These are phyloP conservation scores for Pleurotus citrinopileatus DNA, from an alignment of 768 basidiomycete genomes.

Conservation along the genomic window DNA sequence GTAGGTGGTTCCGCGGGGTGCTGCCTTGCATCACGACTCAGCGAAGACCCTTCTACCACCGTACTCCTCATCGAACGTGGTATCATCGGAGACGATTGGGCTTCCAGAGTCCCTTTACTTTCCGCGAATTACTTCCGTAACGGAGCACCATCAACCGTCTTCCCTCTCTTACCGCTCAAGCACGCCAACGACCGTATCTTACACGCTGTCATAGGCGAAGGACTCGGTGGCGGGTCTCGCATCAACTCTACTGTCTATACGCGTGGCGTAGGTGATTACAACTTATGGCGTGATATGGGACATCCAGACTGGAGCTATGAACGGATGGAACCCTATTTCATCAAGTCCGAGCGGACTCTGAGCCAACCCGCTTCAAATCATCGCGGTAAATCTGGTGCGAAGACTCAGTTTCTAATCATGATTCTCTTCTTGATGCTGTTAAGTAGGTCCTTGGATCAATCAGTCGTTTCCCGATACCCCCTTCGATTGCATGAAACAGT, in stretches of 20 bases:
- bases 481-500: not conserved
- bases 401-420: not conserved
- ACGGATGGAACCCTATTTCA: not conserved
- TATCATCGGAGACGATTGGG: not conserved
- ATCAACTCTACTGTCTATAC: not conserved
- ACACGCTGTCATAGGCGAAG: not conserved
- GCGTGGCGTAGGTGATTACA: not conserved
- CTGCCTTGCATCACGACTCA: slow-evolving; percentile 12
- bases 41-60: slow-evolving; percentile 11
- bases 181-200: not conserved
- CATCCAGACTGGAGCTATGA: not conserved
- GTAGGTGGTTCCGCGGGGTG: slow-evolving; percentile 13
- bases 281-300: not conserved
- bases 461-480: not conserved
- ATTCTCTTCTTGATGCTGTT: no score
- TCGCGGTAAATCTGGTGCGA: not conserved
- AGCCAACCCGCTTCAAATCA: not conserved
- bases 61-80: slow-evolving; percentile 13
- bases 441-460: not conserved
- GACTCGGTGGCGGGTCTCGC: not conserved
- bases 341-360: not conserved
- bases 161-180: not conserved
- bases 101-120: not conserved
- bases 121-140: not conserved
- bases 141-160: not conserved